Evolutionary conservation across 805 yeast species (phyloP), one percentile per base, ranked within the genome.

Genomic region (Ogataea nakhonphanomensis): DNA sequence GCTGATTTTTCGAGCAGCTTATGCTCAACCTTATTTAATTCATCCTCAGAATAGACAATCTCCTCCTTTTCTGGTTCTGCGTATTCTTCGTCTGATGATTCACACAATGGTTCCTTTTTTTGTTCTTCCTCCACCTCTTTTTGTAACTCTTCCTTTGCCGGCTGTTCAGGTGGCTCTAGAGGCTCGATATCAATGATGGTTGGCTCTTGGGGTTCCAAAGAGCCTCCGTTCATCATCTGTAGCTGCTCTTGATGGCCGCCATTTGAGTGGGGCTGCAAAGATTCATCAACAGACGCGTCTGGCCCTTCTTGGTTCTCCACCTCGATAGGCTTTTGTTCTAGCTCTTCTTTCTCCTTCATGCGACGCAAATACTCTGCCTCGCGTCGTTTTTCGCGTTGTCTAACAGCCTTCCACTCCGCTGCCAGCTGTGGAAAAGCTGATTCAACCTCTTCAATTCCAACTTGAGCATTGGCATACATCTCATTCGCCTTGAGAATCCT

Each of bases 381-480:
- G 50, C 81, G 74, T 30, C 64, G 62, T 23, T 71, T 57, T 53
- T 87, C 95, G 46, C 96, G 71, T 35, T 66, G 69, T 43, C 82
- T 73, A 56, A 90, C 69, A 13, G 78, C 83, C 47, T 76, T 81
- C 67, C 98, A 93, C 31, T 88, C 87, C 30, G 74, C 73, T 17
- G 83, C 57, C 41, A 93, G 81, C 26, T 78, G 84, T 1, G 91
- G 82, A 35, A 70, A 75, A 23, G 52, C 61, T 3, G 73, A 65
- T 35, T 82, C 78, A 50, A 90, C 79, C 48, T 93, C 99, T 53
- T 93, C 99, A 38, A 93, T 74, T 5, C 95, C 95, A 58, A 93
- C 95, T 61, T 89, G 96, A 0, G 96, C 95, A 64, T 93, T 90
- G 9, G 97, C 95, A 57, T 76, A 77, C 98, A 93, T 90, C 60